phyloP scores from a whole-genome alignment of 1,284 basidiomycete genomes.

The Coriolopsis trogii region DNA sequence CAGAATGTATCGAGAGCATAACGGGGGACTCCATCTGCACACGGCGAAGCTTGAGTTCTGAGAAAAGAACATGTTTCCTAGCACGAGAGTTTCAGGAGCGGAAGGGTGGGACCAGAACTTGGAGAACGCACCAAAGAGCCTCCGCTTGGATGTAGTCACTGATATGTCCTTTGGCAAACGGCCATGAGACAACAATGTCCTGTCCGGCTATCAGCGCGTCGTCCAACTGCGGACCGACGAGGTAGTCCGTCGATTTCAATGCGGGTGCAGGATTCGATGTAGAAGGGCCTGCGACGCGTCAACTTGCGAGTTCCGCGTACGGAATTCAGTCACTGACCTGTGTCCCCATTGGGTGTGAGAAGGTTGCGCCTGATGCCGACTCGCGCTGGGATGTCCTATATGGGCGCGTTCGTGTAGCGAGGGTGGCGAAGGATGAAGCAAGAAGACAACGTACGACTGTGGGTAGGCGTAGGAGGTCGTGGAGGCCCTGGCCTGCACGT shows the following conservation, averaged over 20 bases:
- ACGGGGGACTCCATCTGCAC: slow-evolving; percentile 88
- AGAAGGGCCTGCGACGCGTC: slow-evolving; percentile 35
- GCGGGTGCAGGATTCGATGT: slow-evolving; percentile 44
- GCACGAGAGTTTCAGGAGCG: neutral
- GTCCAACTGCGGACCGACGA: slow-evolving; percentile 83
- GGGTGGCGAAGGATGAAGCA: slow-evolving; percentile 2
- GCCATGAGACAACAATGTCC: slow-evolving; percentile 80
- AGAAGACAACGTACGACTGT: slow-evolving; percentile 58
- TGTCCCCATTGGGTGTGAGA: slow-evolving; percentile 5
- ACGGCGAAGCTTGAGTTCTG: slow-evolving; percentile 74
- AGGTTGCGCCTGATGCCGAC: slow-evolving; percentile 65
- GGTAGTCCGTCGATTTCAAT: slow-evolving; percentile 75
- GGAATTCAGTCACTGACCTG: slow-evolving; percentile 12
- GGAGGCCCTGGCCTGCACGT: slow-evolving; percentile 78
- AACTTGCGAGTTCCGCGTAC: slow-evolving; percentile 28
- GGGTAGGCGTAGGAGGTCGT: slow-evolving; percentile 79
- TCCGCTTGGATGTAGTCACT: slow-evolving; percentile 91
- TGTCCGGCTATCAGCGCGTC: slow-evolving; percentile 77
- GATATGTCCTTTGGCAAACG: slow-evolving; percentile 78
- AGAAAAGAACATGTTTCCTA: slow-evolving; percentile 88
- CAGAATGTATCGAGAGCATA: slow-evolving; percentile 72
- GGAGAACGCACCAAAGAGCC: slow-evolving; percentile 77
- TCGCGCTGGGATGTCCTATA: slow-evolving; percentile 76
- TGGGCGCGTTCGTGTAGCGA: slow-evolving; percentile 8
- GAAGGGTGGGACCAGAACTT: neutral